These are phyloP conservation scores for Suhomyces sp. DNA, from an alignment of 805 yeast species.

Conservation along the genomic window DNA sequence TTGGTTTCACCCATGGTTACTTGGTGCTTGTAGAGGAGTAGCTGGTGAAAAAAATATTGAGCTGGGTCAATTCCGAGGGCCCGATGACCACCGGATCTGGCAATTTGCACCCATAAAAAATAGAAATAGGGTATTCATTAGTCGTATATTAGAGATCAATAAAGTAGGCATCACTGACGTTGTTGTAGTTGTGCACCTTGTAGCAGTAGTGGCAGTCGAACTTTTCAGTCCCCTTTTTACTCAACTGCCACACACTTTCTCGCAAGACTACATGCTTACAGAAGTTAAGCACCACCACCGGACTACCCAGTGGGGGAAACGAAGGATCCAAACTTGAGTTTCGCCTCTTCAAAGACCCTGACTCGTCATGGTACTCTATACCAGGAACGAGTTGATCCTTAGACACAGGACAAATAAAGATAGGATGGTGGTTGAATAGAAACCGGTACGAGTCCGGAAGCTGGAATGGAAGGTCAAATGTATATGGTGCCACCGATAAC, in stretches of 20 bases:
- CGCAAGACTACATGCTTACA: constrained; percentile 42
- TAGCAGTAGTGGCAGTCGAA: constrained; percentile 47
- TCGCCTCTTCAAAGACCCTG: constrained; percentile 7
- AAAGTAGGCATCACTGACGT: constrained; percentile 40
- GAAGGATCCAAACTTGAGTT: constrained; percentile 5
- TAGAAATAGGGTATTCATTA: not conserved
- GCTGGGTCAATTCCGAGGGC: not conserved
- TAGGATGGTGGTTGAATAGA: constrained; percentile 41
- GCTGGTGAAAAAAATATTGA: not conserved
- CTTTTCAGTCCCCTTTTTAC: constrained; percentile 36
- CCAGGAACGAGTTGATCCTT: constrained; percentile 42
- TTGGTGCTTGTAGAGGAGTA: not conserved
- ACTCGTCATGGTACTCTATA: constrained; percentile 9
- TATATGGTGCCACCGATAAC: constrained; percentile 12
- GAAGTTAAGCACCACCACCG: constrained; percentile 40
- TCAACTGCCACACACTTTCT: constrained; percentile 41
- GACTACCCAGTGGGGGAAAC: constrained; percentile 18
- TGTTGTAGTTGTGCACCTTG: constrained; percentile 39
- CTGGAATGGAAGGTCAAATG: constrained; percentile 40
- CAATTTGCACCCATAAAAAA: not conserved
- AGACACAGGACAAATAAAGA: constrained; percentile 45
- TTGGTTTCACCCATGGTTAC: not conserved
- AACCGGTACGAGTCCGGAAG: constrained; percentile 39
- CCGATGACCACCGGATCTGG: not conserved
- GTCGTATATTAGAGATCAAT: constrained; percentile 25